Percentiles rank a stretch among this genome's conserved stretches.
Conservation (phyloP, 495 filamentous ascomycete genomes). For the Bryoglossum gracile region DNA sequence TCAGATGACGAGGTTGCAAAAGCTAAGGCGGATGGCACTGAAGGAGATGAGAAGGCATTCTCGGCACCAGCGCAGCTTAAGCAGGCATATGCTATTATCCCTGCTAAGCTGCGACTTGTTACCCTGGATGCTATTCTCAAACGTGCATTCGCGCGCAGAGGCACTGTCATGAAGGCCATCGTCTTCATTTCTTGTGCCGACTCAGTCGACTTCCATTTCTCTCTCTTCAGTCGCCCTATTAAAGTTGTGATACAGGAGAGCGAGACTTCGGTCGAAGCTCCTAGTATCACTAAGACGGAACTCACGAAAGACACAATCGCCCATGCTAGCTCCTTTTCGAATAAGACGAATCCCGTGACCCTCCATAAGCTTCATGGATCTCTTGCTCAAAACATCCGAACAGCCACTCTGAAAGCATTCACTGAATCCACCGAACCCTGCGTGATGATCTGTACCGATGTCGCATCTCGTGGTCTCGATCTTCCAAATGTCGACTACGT, state of each 20-base stretch:
- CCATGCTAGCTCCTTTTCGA: constrained; percentile 42
- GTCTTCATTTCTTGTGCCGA: constrained; percentile 96
- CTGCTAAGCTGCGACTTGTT: constrained; percentile 83
- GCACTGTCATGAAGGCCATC: constrained; percentile 88
- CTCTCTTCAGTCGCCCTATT: constrained; percentile 59
- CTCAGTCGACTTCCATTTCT: constrained; percentile 92
- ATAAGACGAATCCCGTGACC: constrained; percentile 41
- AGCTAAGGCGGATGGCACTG: constrained; percentile 26
- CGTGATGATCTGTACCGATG: constrained; percentile 88
- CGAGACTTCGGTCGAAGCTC: constrained; percentile 4
- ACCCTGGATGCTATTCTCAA: constrained; percentile 77
- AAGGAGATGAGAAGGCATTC: constrained; percentile 53
- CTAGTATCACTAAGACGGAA: constrained; percentile 17
- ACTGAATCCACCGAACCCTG: constrained; percentile 55
- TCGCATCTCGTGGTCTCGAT: constrained; percentile 89
- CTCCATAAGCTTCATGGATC: constrained; percentile 91
- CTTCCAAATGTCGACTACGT: constrained; percentile 89
- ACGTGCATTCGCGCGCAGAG: constrained; percentile 75
- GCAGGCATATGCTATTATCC: constrained; percentile 78
- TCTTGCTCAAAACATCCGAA: constrained; percentile 79
- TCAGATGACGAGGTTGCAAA: constrained; percentile 39
- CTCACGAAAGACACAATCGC: constrained; percentile 45
- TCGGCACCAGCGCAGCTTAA: constrained; percentile 88
- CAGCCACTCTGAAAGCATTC: constrained; percentile 75
- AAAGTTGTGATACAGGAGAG: constrained; percentile 15